A percentile compares a stretch with the other conserved stretches of the same genome.
Evolutionary conservation across 2,329 filamentous ascomycete genomes (phyloP).

Genomic region (Fusarium sp.): DNA sequence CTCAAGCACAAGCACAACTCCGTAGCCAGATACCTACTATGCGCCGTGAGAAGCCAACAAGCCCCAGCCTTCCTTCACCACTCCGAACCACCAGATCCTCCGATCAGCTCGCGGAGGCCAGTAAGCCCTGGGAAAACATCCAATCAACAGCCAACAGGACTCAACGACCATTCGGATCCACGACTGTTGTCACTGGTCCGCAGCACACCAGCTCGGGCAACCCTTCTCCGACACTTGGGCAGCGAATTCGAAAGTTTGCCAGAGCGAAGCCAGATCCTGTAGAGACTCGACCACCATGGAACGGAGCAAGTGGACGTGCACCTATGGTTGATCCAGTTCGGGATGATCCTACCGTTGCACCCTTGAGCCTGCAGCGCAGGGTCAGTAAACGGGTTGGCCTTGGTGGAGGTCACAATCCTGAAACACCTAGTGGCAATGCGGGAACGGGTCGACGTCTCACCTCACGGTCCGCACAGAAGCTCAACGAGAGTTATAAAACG

Average conservation of each 20-base stretch:
- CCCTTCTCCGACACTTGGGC: constrained; percentile 48
- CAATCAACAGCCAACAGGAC: constrained; percentile 13
- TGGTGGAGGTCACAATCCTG: constrained; percentile 49
- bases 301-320: constrained; percentile 76
- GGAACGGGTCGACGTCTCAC: constrained; percentile 53
- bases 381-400: constrained; percentile 57
- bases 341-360: constrained; percentile 67
- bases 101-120: constrained; percentile 36
- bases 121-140: constrained; percentile 39
- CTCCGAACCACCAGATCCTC: constrained; percentile 54
- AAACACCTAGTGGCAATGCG: constrained; percentile 49
- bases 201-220: constrained; percentile 42
- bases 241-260: constrained; percentile 50
- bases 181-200: constrained; percentile 45
- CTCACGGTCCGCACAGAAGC: constrained; percentile 49
- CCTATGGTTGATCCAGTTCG: constrained; percentile 72
- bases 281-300: constrained; percentile 72
- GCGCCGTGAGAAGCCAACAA: constrained; percentile 63
- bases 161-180: constrained; percentile 37
- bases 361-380: constrained; percentile 67
- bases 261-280: constrained; percentile 54
- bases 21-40: constrained; percentile 63
- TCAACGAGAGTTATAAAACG: constrained; percentile 45
- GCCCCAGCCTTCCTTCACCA: constrained; percentile 53
- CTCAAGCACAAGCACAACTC: constrained; percentile 28